These are phyloP conservation scores for Discostella stelligera DNA, from an alignment of 352 stramenopile genomes.

Conservation along the genomic window DNA sequence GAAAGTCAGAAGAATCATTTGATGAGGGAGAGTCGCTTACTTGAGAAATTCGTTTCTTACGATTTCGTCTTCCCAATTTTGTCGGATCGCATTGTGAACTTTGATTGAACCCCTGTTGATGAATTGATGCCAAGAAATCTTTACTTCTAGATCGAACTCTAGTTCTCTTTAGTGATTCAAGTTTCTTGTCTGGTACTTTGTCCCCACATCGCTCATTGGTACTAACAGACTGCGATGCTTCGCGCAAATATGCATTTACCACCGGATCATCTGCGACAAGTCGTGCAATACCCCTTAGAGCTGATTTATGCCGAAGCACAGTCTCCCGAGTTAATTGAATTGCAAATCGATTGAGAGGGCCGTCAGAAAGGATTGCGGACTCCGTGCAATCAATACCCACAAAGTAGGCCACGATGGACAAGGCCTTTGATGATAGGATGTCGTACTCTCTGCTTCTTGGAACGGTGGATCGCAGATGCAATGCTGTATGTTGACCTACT, in stretches of 20 bases:
- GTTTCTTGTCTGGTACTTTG: background rate
- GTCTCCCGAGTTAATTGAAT: slow-evolving; percentile 28
- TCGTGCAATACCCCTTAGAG: slow-evolving; percentile 38
- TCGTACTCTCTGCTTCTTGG: slow-evolving; percentile 28
- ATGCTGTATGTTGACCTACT: background rate
- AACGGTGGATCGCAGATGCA: background rate
- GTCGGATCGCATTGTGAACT: slow-evolving; percentile 26
- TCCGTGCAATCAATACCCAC: slow-evolving; percentile 31
- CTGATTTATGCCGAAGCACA: slow-evolving; percentile 31
- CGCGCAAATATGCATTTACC: slow-evolving; percentile 35
- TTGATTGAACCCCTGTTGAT: background rate
- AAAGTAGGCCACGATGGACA: slow-evolving; percentile 38
- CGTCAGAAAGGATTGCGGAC: slow-evolving; percentile 2
- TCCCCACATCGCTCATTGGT: background rate
- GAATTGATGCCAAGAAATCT: slow-evolving; percentile 13
- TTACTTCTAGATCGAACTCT: slow-evolving; percentile 10
- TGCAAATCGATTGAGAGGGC: slow-evolving; percentile 5
- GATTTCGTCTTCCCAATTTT: slow-evolving; percentile 36
- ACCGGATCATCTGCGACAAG: slow-evolving; percentile 45
- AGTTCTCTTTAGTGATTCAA: background rate
- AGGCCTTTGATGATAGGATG: slow-evolving; percentile 31
- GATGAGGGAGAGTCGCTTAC: slow-evolving; percentile 4
- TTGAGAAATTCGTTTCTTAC: slow-evolving; percentile 28
- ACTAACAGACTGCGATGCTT: background rate
- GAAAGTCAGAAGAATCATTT: background rate